Evolutionary conservation across 2,329 filamentous ascomycete genomes (phyloP).

Genomic region (Bertia moriformis): DNA sequence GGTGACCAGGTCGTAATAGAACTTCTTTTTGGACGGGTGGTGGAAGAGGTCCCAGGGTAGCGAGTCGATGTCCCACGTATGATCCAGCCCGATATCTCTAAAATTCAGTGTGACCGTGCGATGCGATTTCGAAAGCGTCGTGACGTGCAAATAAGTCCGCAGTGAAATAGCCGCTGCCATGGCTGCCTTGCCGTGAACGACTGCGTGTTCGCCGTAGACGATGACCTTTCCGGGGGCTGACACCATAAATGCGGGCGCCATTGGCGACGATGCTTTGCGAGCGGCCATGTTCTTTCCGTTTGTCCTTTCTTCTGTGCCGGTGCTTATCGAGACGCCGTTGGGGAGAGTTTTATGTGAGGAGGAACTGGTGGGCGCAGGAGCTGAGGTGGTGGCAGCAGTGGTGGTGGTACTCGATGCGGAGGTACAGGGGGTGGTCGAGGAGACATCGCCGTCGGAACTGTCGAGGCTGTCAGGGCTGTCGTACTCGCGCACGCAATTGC

Average conservation of each 20-base stretch:
- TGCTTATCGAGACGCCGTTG: background rate
- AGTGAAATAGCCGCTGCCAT: constrained; percentile 7
- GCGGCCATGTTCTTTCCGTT: background rate
- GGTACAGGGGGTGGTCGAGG: background rate
- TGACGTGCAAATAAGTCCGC: constrained; percentile 26
- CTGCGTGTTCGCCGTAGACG: constrained; percentile 6
- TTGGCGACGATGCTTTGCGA: constrained; percentile 34
- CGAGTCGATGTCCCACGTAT: constrained; percentile 5
- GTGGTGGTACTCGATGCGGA: background rate
- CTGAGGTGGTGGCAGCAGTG: no score
- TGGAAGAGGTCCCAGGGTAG: constrained; percentile 55
- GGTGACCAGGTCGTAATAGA: constrained; percentile 81
- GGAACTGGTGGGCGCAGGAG: no score
- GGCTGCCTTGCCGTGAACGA: constrained; percentile 6
- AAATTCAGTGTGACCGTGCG: constrained; percentile 5
- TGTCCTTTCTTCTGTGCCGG: background rate
- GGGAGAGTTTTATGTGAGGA: no score
- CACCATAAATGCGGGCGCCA: constrained; percentile 54
- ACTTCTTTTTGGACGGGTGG: constrained; percentile 74
- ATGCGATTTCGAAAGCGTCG: constrained; percentile 4
- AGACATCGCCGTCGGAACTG: background rate
- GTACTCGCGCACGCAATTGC: no score
- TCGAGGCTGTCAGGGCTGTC: background rate
- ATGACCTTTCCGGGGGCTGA: constrained; percentile 25
- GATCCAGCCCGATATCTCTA: constrained; percentile 5